Base-by-base conservation (phyloP, 495 filamentous ascomycete genomes). In the Hypoxylon subgilvum region DNA sequence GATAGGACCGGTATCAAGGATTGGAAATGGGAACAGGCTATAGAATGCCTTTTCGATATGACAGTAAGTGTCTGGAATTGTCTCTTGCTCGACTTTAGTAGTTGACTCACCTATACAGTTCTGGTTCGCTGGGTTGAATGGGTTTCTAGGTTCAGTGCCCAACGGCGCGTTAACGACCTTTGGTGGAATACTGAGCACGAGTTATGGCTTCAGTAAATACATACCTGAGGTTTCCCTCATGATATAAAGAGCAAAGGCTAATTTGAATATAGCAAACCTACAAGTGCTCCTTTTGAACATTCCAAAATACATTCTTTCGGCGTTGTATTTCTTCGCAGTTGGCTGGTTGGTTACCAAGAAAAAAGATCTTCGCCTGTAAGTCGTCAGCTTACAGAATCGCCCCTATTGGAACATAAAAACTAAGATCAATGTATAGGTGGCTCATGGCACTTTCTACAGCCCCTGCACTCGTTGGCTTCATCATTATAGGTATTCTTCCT, bases 101-200 rank as follows among this genome's bases (percentile, higher is more conserved):
- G 18, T 31, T 38, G 25, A 68, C 42, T 31, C 14, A 16, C 14
- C 41, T 8, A 14, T 17, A 13, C 9, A 61, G 57, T 63, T 66
- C 19, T 79, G 74, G 74, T 55, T 81, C 9, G 54, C 76, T 1
- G 68, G 71, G 9, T 38, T 79, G 5, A 65, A 74, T 4, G 74
- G 73, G 0, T 68, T 81, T 46, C 49, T 80, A 1, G 74, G 70
- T 18, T 73, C 72, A 7, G 74, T 80, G 10, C 79, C 79, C 1
- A 78, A 73, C 38, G 78, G 79, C 7, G 77, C 74, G 0, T 61
- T 80, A 18, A 75, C 75, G 1, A 76, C 76, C 7, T 82, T 80
- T 59, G 72, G 70, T 0, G 63, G 62, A 0, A 74, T 79, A 18
- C 53, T 81, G 5, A 74, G 76, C 25, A 72, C 68, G 1, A 72